Evolutionary conservation across 495 filamentous ascomycete species (phyloP), one percentile per base, ranked within the genome.

Genomic region (Neurospora cerealis): DNA sequence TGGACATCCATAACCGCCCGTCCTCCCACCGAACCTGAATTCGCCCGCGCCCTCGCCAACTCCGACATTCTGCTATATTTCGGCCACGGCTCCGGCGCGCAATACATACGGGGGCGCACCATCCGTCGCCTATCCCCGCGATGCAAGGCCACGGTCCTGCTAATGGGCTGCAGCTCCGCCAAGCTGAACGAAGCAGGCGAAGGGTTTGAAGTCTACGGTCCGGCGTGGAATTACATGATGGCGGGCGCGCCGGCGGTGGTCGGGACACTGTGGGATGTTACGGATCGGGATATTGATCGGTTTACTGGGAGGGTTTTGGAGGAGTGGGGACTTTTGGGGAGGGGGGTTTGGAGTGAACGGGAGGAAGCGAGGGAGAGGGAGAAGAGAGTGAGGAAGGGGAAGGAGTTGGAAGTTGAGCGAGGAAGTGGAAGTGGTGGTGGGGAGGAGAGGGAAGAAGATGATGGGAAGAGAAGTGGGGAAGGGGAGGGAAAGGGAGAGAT

Each of bases 211-310:
- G 91, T 92, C 1, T 91, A 92, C 76, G 96, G 96, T 0, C 93
- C 93, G 41, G 91, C 93, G n/a, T 88, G 94, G 81, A 93, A 93
- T 74, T 98, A 98, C 82, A 88, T 98, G 81, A 88, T 94, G 42
- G 93, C 93, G 0, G 95, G 95, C 8, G 88, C 87, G 71, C 91
- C 93, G 4, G 93, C 95, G 11, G 86, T 98, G 21, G 89, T 98
- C 0, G 95, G 92, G 28, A 97, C 93, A 5, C 85, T 99, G 42
- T 99, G 96, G 96, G 96, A 99, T 81, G 96, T 99, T 28, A 99
- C 96, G 15, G 96, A 99, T 77, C 91, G 92, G 75, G 96, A 99
- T 79, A 96, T 97, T 77, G 96, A 99, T 84, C 91, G 94, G 42
- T 97, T 98, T 79, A 90, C 93, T 0, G 88, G 89, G 32, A 83